Evolutionary conservation across 2,329 filamentous ascomycete species (phyloP), one percentile per base, ranked within the genome.

Genomic region (Geosmithia morbida): DNA sequence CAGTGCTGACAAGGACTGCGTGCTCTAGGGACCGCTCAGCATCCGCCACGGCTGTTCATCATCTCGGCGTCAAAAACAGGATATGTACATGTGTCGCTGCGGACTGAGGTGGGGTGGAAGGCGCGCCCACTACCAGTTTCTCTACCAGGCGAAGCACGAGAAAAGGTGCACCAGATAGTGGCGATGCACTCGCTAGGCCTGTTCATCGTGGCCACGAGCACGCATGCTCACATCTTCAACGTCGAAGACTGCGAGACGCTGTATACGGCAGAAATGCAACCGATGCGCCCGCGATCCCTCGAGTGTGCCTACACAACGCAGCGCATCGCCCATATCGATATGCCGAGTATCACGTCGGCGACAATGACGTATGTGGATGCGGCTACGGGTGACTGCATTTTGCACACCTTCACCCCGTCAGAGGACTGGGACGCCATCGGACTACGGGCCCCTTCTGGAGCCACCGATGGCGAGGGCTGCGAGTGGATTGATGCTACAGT

Each of bases 291-390:
- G 4, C 72, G 74, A 37, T 76, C 79, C 0, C 66, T 87, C 16
- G 72, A 76, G 45, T 76, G 75, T 46, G 71, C 81, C 48, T 75
- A 79, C 55, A 72, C 74, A 1, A 51, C 50, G 29, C 55, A 56
- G 33, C 51, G 56, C 22, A 44, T 46, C n/a, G 22, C 46, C 8
- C 43, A 49, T 17, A 18, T 49, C 17, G 47, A 51, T 19, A 37
- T 45, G 17, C 41, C 64, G 64, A 75, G 79, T 0, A 62, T 88
- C 1, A 69, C 70, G 26, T 79, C 73, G 14, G 66, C 87, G n/a
- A 79, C 75, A 0, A 61, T 87, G 19, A 75, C 74, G 13, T 87
- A 86, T 56, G 70, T 71, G 2, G 73, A 75, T 49, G 64, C 68
- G 3, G 74, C 78, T 18, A 76, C 74, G 0, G 72, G 75, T 11